Percentiles rank a stretch among this genome's conserved stretches.
phyloP scores from a whole-genome alignment of 305 asterid species.

The Fraxinus nigra region DNA sequence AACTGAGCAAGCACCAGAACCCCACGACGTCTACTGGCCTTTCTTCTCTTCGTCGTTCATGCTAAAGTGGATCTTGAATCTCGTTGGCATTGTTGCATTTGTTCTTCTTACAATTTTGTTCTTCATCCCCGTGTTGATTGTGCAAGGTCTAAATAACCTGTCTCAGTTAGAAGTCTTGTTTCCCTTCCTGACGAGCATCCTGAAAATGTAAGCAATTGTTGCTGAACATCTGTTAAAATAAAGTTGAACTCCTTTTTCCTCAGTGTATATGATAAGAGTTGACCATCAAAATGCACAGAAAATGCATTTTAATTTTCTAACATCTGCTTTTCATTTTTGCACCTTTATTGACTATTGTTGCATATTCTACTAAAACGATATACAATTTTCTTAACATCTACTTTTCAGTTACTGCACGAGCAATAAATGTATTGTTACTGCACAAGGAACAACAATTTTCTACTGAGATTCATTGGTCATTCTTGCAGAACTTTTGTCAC shows the following conservation, averaged over 20 bases:
- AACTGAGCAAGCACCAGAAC: conserved; percentile 88
- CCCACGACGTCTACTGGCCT: conserved; percentile 90
- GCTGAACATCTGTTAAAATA: neutral
- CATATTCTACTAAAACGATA: neutral
- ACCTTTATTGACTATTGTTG: neutral
- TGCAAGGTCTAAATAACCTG: conserved; percentile 91
- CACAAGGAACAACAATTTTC: neutral
- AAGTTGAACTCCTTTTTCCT: neutral
- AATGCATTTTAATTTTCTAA: neutral
- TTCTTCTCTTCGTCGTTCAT: conserved; percentile 85
- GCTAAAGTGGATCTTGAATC: conserved; percentile 67
- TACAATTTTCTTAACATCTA: neutral
- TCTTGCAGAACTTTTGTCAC: conserved; percentile 64
- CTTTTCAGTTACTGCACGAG: neutral
- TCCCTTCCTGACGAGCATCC: conserved; percentile 69
- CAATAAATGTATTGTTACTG: neutral
- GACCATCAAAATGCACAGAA: neutral
- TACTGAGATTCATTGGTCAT: conserved; percentile 8
- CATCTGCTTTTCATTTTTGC: neutral
- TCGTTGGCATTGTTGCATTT: conserved; percentile 56
- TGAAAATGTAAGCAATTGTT: conserved; percentile 52
- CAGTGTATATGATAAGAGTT: neutral
- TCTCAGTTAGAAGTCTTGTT: conserved; percentile 76
- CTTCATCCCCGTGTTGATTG: conserved; percentile 75
- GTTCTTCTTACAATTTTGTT: conserved; percentile 57